phyloP scores from a whole-genome alignment of 805 yeast genomes.

The Sugiyamaella mastotermitis region DNA sequence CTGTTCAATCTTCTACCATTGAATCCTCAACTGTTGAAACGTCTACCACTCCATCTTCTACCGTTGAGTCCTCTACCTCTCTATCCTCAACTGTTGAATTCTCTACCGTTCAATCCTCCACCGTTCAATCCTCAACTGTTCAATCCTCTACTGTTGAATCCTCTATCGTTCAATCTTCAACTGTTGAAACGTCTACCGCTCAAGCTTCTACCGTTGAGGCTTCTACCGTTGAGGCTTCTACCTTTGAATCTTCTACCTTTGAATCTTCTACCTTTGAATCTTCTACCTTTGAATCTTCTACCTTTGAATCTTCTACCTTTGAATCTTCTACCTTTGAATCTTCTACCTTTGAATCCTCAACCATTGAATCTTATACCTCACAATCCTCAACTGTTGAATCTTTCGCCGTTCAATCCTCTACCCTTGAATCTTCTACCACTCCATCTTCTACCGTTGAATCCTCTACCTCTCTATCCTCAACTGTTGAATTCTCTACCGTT shows the following conservation, averaged over 20 bases:
- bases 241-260: constrained; percentile 42
- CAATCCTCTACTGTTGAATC: neutral
- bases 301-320: constrained; percentile 29
- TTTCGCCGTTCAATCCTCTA: too few relatives aligned
- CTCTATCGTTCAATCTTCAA: too few relatives aligned
- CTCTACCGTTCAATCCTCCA: constrained; percentile 3
- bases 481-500: neutral
- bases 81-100: constrained; percentile 1
- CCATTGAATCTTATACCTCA: too few relatives aligned
- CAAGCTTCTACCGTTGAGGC: constrained; percentile 47
- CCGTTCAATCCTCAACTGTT: neutral
- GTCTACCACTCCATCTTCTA: neutral
- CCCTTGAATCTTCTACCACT: neutral
- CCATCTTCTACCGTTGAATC: neutral
- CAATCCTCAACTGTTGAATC: too few relatives aligned
- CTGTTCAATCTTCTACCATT: neutral
- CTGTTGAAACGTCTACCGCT: constrained; percentile 40
- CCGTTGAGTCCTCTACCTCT: constrained; percentile 1
- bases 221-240: constrained; percentile 31
- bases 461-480: too few relatives aligned
- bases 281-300: constrained; percentile 30
- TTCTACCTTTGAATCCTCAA: constrained; percentile 1
- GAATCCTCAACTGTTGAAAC: neutral
- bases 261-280: constrained; percentile 56
- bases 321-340: constrained; percentile 30